Evolutionary conservation across 805 yeast species (phyloP), one percentile per base, ranked within the genome.

Genomic region (Ogataea populi-albae): DNA sequence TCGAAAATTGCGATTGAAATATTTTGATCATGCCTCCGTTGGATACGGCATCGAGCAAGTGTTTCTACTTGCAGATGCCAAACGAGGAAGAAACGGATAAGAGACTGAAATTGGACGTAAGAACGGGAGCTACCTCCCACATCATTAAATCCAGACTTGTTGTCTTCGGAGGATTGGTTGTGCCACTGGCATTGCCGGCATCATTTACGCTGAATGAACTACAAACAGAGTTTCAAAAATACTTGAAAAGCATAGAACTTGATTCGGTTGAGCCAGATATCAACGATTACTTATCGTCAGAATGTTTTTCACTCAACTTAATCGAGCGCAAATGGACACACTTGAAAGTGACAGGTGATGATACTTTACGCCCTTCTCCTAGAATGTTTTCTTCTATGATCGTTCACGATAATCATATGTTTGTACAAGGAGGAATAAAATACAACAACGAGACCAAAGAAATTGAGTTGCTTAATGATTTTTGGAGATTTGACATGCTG

Each of bases 11-110:
- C n/a, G n/a, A n/a, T n/a, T n/a, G n/a, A n/a, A n/a, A n/a, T n/a
- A n/a, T n/a, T n/a, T n/a, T n/a, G n/a, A n/a, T n/a, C n/a, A 81
- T 82, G 86, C 68, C 80, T 1, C 72, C 84, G 4, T 57, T 79
- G 25, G 76, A 79, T 38, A 83, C 88, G 4, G 71, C 86, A 2
- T 71, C 81, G 18, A 75, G 81, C 51, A 61, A 69, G 20, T 79
- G 86, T 50, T 77, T 79, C 55, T 50, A 70, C 2, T 54, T 81
- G 34, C 66, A 64, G 27, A 63, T 79, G 45, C 89, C 89, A 5
- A 66, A 69, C 5, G 48, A 61, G 9, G 76, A 69, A 33, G 69
- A 65, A 22, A 46, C 48, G 4, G 84, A 77, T 46, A 75, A 73
- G 38, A 63, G 83, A 19, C 54, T 68, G 28, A 69, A 75, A 38